Evolutionary conservation across 1,284 basidiomycete genomes (phyloP), one percentile per base, ranked within the genome.

Genomic region (Fomes fomentarius): DNA sequence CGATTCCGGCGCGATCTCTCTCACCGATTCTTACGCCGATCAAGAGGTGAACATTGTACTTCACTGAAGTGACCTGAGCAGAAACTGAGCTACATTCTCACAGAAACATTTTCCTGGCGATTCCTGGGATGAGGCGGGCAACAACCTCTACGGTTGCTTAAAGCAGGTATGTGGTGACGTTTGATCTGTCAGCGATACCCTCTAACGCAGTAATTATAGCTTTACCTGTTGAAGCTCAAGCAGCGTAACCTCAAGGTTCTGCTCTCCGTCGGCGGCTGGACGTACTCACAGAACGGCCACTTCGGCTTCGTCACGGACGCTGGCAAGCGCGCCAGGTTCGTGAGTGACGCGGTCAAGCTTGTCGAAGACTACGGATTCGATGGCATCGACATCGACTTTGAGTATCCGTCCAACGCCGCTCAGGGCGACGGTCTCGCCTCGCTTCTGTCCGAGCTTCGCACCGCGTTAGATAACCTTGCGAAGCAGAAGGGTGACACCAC

Each of bases 301-400:
- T 89, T 89, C 69, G 71, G 73, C 57, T 89, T 89, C 67, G 77
- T 86, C 63, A 80, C 80, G 38, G 67, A 77, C 52, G 43, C 84
- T 38, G 62, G 69, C 15, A 78, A 79, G 66, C 84, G 92, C 14
- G 74, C 78, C 9, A 84, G 72, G 5, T 98, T 97, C 65, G 90
- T 94, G 37, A 68, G 71, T 33, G 83, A 78, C 43, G 87, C 89
- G 0, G 83, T 96, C 33, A 76, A 81, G 51, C 68, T 95, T 7
- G 79, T 96, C 34, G 87, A 94, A 66, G 87, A 96, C 69, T 91
- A 93, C 56, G 94, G 93, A 0, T 82, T 98, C 35, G 94, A 96
- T 62, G 94, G 94, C 44, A 80, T 89, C 61, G 88, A 91, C 57
- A 68, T 91, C 43, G 87, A 92, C 67, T 89, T 82, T 70, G 84